phyloP scores from a whole-genome alignment of 2,329 filamentous ascomycete genomes.

The Scedosporium minutisporum region DNA sequence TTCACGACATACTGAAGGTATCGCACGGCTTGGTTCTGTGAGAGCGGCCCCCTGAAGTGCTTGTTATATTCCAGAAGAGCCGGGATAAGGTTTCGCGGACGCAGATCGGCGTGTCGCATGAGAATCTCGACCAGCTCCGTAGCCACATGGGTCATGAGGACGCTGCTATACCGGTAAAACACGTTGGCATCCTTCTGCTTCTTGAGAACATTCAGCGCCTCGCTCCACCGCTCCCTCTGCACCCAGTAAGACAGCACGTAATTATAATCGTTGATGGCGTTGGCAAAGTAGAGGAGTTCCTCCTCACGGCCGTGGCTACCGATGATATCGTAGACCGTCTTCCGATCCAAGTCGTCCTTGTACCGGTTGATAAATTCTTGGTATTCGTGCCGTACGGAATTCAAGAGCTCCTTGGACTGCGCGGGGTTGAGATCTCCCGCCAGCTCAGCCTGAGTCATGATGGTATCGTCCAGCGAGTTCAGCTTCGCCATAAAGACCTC shows the following conservation, averaged over 20 bases:
- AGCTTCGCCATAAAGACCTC: slow-evolving; percentile 97
- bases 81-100: slow-evolving; percentile 81
- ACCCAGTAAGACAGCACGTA: slow-evolving; percentile 97
- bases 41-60: slow-evolving; percentile 55
- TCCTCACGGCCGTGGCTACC: slow-evolving; percentile 91
- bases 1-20: slow-evolving; percentile 93
- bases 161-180: slow-evolving; percentile 93
- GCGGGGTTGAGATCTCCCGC: slow-evolving; percentile 60
- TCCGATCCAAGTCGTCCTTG: slow-evolving; percentile 78
- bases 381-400: slow-evolving; percentile 64
- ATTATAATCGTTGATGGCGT: slow-evolving; percentile 79
- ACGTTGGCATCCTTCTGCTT: slow-evolving; percentile 86
- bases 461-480: slow-evolving; percentile 87
- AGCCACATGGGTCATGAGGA: slow-evolving; percentile 85
- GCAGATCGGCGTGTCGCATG: slow-evolving; percentile 80
- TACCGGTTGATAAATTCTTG: slow-evolving; percentile 80
- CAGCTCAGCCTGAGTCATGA: slow-evolving; percentile 78
- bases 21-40: slow-evolving; percentile 81
- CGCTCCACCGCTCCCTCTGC: slow-evolving; percentile 83
- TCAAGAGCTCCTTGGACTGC: slow-evolving; percentile 63
- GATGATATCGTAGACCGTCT: slow-evolving; percentile 91
- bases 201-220: slow-evolving; percentile 80
- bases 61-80: slow-evolving; percentile 91
- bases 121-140: slow-evolving; percentile 87
- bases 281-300: slow-evolving; percentile 86